Percentiles rank a stretch among this genome's conserved stretches.
phyloP scores from a whole-genome alignment of 139 green algal species.

The Deuterostichococcus epilithicus region DNA sequence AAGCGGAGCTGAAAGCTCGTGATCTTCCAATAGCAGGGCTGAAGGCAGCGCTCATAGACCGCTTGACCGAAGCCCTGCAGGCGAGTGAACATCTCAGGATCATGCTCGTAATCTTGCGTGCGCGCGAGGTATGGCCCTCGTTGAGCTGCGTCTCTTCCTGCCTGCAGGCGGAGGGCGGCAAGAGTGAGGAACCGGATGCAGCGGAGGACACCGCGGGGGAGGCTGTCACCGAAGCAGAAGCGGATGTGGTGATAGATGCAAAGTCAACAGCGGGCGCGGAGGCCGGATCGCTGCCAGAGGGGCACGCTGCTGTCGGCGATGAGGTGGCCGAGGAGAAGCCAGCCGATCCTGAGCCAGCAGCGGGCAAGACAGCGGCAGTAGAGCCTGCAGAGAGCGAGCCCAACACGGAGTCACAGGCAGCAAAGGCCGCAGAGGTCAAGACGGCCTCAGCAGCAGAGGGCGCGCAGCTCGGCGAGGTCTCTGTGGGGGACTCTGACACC shows the following conservation, averaged over 20 bases:
- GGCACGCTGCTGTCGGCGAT: neutral
- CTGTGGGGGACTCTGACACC: neutral
- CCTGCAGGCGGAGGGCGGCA: neutral
- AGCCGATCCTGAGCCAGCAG: neutral
- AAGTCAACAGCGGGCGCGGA: neutral
- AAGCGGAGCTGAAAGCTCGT: slow-evolving; percentile 44
- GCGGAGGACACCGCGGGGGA: neutral
- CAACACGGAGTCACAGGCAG: neutral
- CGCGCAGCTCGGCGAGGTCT: neutral
- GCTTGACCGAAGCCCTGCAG: slow-evolving; percentile 24
- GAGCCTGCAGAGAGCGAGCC: neutral
- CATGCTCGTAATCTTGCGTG: no score
- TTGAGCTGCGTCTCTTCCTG: neutral
- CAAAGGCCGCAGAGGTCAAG: neutral
- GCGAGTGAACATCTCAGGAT: slow-evolving; percentile 2
- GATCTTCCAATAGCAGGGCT: slow-evolving; percentile 25
- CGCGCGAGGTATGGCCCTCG: neutral
- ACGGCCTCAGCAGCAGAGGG: neutral
- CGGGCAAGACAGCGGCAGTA: neutral
- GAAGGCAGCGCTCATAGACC: slow-evolving; percentile 36
- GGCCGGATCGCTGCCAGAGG: neutral
- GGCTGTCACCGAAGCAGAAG: neutral
- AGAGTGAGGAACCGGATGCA: neutral
- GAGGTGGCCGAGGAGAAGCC: neutral
- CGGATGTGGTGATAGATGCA: neutral